phyloP scores from a whole-genome alignment of 1,284 basidiomycete genomes.

The Kalmanozyma brasiliensis region DNA sequence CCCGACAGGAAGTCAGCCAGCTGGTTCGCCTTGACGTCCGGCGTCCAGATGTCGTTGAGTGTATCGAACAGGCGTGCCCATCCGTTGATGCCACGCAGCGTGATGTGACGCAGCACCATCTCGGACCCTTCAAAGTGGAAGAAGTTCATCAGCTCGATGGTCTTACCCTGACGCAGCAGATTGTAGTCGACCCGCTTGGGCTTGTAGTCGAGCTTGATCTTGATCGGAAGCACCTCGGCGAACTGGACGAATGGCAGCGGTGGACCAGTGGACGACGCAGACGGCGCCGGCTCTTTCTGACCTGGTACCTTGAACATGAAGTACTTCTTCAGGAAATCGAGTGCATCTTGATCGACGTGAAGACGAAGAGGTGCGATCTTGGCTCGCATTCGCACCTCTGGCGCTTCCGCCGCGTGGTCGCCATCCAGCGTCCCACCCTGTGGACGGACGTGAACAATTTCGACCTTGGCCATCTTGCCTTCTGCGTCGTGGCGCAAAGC shows the following conservation, averaged over 20 bases:
- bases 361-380: slow-evolving; percentile 77
- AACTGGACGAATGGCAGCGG: slow-evolving; percentile 70
- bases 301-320: slow-evolving; percentile 80
- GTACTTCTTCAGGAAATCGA: slow-evolving; percentile 97
- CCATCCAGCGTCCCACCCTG: slow-evolving; percentile 67
- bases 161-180: slow-evolving; percentile 81
- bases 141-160: slow-evolving; percentile 99
- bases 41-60: slow-evolving; percentile 97
- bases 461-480: slow-evolving; percentile 90
- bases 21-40: slow-evolving; percentile 98
- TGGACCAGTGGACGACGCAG: slow-evolving; percentile 6
- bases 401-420: not conserved
- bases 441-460: slow-evolving; percentile 71
- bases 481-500: slow-evolving; percentile 79
- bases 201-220: slow-evolving; percentile 95
- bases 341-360: slow-evolving; percentile 96
- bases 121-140: slow-evolving; percentile 99
- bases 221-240: slow-evolving; percentile 84
- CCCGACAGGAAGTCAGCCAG: slow-evolving; percentile 97
- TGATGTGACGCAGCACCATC: slow-evolving; percentile 94
- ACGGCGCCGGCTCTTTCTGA: slow-evolving; percentile 32
- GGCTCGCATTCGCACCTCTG: slow-evolving; percentile 78
- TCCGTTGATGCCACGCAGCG: slow-evolving; percentile 86
- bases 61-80: slow-evolving; percentile 88
- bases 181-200: slow-evolving; percentile 94